Conservation (phyloP, 352 stramenopile species). For the Phytophthora agathidicida region DNA sequence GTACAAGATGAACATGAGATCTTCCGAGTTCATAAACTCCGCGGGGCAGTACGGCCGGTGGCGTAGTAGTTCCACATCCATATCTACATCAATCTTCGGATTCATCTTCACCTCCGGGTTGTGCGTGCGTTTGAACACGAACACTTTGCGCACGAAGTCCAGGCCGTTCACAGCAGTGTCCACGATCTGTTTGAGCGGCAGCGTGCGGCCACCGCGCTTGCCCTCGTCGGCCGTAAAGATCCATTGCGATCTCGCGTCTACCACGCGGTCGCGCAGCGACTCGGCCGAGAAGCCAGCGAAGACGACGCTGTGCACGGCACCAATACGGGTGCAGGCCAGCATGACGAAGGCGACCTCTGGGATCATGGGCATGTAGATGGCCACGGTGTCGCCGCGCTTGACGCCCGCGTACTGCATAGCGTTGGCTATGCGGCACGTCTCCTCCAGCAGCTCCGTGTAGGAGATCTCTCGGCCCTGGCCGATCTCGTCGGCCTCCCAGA, state of each 20-base stretch:
- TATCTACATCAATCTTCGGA: constrained; percentile 89
- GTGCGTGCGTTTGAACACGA: constrained; percentile 93
- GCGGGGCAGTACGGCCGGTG: constrained; percentile 95
- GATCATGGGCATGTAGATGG: constrained; percentile 99
- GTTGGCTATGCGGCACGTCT: constrained; percentile 93
- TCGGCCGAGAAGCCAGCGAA: constrained; percentile 97
- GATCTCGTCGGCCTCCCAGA: constrained; percentile 97
- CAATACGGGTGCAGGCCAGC: constrained; percentile 97
- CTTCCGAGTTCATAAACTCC: constrained; percentile 96
- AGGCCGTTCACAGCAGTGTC: constrained; percentile 91
- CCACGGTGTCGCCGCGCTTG: constrained; percentile 93
- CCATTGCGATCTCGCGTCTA: constrained; percentile 87
- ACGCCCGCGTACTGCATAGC: constrained; percentile 90
- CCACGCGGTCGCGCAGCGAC: constrained; percentile 93
- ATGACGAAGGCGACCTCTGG: constrained; percentile 97
- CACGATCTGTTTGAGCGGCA: constrained; percentile 96
- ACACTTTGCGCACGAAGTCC: constrained; percentile 92
- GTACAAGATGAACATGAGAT: constrained; percentile 98
- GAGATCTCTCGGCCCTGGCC: constrained; percentile 65
- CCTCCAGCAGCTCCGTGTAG: constrained; percentile 48
- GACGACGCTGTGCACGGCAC: constrained; percentile 97
- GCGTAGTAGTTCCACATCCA: constrained; percentile 89
- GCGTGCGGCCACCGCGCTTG: constrained; percentile 90
- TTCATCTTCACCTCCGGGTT: constrained; percentile 77
- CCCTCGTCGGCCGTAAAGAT: constrained; percentile 94